phyloP scores from a whole-genome alignment of 2,329 filamentous ascomycete species.

The Hymenoscyphus infarciens region DNA sequence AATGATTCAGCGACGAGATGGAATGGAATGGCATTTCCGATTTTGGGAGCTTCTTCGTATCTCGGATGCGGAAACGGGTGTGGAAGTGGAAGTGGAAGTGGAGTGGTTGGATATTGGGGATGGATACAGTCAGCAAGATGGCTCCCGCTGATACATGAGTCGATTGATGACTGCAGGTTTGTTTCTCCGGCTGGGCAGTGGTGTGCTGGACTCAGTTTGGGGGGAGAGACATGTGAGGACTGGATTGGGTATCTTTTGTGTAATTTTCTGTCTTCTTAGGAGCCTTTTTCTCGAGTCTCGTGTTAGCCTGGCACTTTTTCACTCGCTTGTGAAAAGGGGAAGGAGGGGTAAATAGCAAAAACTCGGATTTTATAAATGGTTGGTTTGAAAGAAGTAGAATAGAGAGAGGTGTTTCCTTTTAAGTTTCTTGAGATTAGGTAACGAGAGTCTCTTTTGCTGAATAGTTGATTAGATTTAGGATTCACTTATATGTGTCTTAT shows the following conservation, averaged over 20 bases:
- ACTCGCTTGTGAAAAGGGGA: neutral
- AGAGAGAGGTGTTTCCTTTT: too few species aligned
- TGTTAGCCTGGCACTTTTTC: too few species aligned
- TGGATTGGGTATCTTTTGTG: neutral
- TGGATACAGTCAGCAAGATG: slow-evolving; percentile 1
- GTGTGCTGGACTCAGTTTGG: neutral
- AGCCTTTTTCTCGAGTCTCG: neutral
- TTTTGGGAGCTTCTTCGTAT: neutral
- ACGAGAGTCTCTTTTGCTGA: too few species aligned
- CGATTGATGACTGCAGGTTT: slow-evolving; percentile 3
- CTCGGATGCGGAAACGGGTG: neutral
- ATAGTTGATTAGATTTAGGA: too few species aligned
- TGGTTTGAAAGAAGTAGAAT: neutral
- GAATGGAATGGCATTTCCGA: too few species aligned
- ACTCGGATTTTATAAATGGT: neutral
- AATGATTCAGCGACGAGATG: too few species aligned
- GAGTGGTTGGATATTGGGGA: neutral
- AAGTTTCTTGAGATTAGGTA: too few species aligned
- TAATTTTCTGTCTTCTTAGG: neutral
- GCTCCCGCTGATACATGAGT: neutral
- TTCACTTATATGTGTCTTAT: too few species aligned
- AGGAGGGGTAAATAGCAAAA: too few species aligned
- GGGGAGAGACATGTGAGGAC: neutral
- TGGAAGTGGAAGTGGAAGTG: neutral
- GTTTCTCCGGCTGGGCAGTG: too few species aligned